Conservation (phyloP, 768 basidiomycete species). For the Suillus cothurnatus region DNA sequence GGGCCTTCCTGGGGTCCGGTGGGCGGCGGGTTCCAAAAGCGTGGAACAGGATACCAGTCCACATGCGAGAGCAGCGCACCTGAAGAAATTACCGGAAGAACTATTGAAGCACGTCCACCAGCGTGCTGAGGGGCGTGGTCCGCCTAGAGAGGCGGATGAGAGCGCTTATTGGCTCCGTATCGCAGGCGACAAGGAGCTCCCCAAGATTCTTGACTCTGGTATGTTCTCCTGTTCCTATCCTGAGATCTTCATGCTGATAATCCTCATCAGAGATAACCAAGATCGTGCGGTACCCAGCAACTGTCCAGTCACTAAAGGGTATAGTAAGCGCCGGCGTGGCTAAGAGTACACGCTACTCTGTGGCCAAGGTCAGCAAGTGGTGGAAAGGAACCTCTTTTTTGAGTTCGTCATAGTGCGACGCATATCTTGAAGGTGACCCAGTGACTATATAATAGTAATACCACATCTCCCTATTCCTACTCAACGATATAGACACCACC, state of each 20-base stretch:
- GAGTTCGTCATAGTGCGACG: slow-evolving; percentile 9
- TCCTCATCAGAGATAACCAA: slow-evolving; percentile 60
- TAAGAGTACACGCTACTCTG: slow-evolving; percentile 76
- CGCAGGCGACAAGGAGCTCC: slow-evolving; percentile 63
- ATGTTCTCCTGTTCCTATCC: slow-evolving; percentile 19
- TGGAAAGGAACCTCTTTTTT: slow-evolving; percentile 45
- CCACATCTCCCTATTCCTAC: neutral
- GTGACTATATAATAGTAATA: neutral
- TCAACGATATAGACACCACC: neutral
- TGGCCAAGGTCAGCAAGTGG: slow-evolving; percentile 87
- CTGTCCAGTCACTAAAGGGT: slow-evolving; percentile 85
- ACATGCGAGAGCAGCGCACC: slow-evolving; percentile 68
- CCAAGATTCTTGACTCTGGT: slow-evolving; percentile 57
- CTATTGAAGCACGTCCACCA: slow-evolving; percentile 58
- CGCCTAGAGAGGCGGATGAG: slow-evolving; percentile 63
- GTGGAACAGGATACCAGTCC: slow-evolving; percentile 79
- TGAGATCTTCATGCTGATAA: neutral
- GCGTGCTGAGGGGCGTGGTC: slow-evolving; percentile 32
- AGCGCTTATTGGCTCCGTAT: slow-evolving; percentile 73
- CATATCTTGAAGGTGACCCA: neutral
- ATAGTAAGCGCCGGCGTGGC: slow-evolving; percentile 77
- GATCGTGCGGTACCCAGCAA: slow-evolving; percentile 84
- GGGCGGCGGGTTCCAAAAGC: slow-evolving; percentile 49
- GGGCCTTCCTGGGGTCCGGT: slow-evolving; percentile 80
- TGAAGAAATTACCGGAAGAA: slow-evolving; percentile 76